Conservation (phyloP, 1,139 yeast species). For the Suhomyces bokatorum region DNA sequence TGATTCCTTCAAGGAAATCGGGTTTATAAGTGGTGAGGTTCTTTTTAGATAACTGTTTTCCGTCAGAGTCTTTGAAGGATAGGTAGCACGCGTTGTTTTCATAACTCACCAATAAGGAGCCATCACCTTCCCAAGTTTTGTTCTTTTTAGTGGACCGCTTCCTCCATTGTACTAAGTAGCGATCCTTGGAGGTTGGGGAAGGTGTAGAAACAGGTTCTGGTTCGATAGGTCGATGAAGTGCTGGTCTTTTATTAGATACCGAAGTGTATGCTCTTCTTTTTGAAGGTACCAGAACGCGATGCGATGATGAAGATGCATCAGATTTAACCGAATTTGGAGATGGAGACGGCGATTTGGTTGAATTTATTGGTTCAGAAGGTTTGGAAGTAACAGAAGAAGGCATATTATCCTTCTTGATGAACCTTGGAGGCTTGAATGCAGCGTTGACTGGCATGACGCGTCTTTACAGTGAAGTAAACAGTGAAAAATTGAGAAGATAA, state of each 20-base stretch:
- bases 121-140: conserved; percentile 97
- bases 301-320: neutral
- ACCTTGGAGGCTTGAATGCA: conserved; percentile 6
- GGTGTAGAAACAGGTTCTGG: neutral
- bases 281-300: neutral
- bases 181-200: neutral
- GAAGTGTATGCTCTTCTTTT: conserved; percentile 3
- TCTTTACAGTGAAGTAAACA: neutral
- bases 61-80: conserved; percentile 15
- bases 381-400: neutral
- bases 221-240: neutral
- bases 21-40: conserved; percentile 9
- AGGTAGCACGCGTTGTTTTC: conserved; percentile 7
- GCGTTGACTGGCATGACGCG: conserved; percentile 1
- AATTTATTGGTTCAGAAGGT: neutral
- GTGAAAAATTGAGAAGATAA: no score
- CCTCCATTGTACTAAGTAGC: conserved; percentile 60
- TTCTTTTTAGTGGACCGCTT: conserved; percentile 74
- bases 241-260: neutral
- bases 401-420: neutral
- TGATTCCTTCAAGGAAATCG: conserved; percentile 14
- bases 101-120: conserved; percentile 38
- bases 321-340: neutral
- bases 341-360: neutral
- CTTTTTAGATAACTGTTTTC: conserved; percentile 15